Evolutionary conservation across 2,329 filamentous ascomycete species (phyloP).

Genomic region (Pseudocercospora crystallina): DNA sequence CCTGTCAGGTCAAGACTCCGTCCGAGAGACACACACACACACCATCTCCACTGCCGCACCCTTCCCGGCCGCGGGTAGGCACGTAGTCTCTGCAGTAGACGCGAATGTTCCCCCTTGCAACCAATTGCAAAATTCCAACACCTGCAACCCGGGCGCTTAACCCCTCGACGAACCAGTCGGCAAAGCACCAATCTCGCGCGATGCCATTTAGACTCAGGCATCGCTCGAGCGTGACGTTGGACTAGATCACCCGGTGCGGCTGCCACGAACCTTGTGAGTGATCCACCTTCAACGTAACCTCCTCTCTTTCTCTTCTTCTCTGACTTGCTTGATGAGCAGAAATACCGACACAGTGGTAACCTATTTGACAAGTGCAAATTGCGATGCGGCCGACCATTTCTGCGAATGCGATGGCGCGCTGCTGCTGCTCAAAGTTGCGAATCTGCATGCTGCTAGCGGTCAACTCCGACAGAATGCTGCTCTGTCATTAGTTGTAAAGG

Average conservation of each 20-base stretch:
- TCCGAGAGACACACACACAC: too few species aligned
- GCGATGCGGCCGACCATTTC: slow-evolving; percentile 9
- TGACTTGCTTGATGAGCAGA: slow-evolving; percentile 2
- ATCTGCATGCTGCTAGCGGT: slow-evolving; percentile 10
- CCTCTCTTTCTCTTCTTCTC: not conserved
- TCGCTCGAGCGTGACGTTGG: slow-evolving; percentile 2
- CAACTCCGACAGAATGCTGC: slow-evolving; percentile 3
- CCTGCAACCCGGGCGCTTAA: slow-evolving; percentile 7
- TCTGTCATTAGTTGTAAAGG: too few species aligned
- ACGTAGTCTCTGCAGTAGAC: not conserved
- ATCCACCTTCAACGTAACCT: slow-evolving; percentile 4
- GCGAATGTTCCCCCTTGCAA: not conserved
- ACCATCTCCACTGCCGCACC: slow-evolving; percentile 8
- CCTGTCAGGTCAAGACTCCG: too few species aligned
- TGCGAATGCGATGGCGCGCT: slow-evolving; percentile 1
- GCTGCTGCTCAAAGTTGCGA: slow-evolving; percentile 3
- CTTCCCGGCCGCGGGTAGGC: slow-evolving; percentile 3
- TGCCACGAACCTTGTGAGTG: slow-evolving; percentile 7
- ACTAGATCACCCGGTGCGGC: slow-evolving; percentile 3
- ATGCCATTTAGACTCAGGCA: slow-evolving; percentile 3
- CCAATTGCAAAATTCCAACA: slow-evolving; percentile 4
- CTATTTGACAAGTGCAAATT: slow-evolving; percentile 15
- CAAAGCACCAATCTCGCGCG: not conserved
- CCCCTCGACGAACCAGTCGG: slow-evolving; percentile 2
- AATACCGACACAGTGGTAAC: slow-evolving; percentile 20